A percentile compares a stretch with the other conserved stretches of the same genome.
Conservation (phyloP, 495 filamentous ascomycete genomes). For the Chaetomium cochliodes region DNA sequence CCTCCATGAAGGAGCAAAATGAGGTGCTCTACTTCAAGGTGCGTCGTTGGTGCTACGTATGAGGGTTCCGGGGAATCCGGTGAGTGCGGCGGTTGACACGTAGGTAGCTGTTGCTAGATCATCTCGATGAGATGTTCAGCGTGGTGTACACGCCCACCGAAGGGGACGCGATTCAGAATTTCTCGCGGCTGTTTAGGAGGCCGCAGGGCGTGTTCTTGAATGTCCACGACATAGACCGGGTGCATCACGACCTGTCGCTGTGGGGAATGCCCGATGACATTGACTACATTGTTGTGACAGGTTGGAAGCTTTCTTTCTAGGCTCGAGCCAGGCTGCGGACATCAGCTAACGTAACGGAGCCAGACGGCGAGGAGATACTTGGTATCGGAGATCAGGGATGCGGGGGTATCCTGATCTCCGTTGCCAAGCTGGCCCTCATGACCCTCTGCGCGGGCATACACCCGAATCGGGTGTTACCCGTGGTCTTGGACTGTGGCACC, state of each 20-base stretch:
- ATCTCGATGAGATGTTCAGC: constrained; percentile 75
- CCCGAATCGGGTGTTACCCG: constrained; percentile 73
- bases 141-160: constrained; percentile 90
- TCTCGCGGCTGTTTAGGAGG: constrained; percentile 71
- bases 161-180: constrained; percentile 86
- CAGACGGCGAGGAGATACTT: constrained; percentile 64
- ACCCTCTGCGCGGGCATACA: constrained; percentile 85
- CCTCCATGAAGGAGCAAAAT: constrained; percentile 83
- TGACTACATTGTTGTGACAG: constrained; percentile 87
- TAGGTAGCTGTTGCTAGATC: constrained; percentile 43
- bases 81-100: not conserved
- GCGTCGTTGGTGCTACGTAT: not conserved
- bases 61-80: not conserved
- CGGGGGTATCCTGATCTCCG: constrained; percentile 79
- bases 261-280: constrained; percentile 72
- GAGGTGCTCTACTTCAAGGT: constrained; percentile 73
- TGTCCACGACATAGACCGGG: constrained; percentile 55
- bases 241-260: constrained; percentile 61
- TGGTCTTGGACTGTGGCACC: constrained; percentile 86
- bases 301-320: constrained; percentile 33
- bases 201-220: constrained; percentile 69
- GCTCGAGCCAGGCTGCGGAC: too few species aligned
- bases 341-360: not conserved
- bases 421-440: constrained; percentile 79
- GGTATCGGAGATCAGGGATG: constrained; percentile 93